Percentiles rank a stretch among this genome's conserved stretches.
phyloP scores from a whole-genome alignment of 176 grass and related monocot species.

The Pontederia crassipes region DNA sequence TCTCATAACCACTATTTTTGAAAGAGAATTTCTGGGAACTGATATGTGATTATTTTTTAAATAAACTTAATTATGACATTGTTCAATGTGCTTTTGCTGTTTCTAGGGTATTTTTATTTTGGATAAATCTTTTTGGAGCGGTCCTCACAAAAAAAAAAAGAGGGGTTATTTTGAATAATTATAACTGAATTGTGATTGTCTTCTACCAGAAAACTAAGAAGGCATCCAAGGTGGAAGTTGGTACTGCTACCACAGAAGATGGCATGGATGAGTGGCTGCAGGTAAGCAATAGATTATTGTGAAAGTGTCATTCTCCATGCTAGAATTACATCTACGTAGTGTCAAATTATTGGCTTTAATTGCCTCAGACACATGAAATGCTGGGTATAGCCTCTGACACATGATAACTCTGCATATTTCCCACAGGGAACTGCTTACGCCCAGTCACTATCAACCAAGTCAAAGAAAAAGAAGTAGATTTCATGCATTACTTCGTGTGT shows the following conservation, averaged over 20 bases:
- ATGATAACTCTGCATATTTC: not conserved
- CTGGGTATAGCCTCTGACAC: too few species aligned
- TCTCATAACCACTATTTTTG: too few species aligned
- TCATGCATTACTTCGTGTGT: not conserved
- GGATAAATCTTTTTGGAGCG: too few species aligned
- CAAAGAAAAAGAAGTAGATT: conserved; percentile 26
- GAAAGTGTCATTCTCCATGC: not conserved
- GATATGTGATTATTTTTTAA: too few species aligned
- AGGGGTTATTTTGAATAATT: too few species aligned
- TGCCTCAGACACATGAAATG: too few species aligned
- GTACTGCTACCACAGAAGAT: conserved; percentile 9
- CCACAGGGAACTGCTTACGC: conserved; percentile 21
- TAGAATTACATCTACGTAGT: not conserved
- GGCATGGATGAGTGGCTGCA: conserved; percentile 20
- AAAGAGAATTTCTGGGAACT: too few species aligned
- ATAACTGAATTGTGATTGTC: too few species aligned
- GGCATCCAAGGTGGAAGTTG: conserved; percentile 14
- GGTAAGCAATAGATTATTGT: not conserved
- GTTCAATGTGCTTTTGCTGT: too few species aligned
- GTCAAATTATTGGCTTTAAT: not conserved
- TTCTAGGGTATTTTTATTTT: too few species aligned
- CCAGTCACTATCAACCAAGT: conserved; percentile 18
- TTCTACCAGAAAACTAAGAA: conserved; percentile 9
- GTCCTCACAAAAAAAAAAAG: too few species aligned
- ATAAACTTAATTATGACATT: too few species aligned